phyloP scores from a whole-genome alignment of 257 asterid genomes.

The Echites panduratus region DNA sequence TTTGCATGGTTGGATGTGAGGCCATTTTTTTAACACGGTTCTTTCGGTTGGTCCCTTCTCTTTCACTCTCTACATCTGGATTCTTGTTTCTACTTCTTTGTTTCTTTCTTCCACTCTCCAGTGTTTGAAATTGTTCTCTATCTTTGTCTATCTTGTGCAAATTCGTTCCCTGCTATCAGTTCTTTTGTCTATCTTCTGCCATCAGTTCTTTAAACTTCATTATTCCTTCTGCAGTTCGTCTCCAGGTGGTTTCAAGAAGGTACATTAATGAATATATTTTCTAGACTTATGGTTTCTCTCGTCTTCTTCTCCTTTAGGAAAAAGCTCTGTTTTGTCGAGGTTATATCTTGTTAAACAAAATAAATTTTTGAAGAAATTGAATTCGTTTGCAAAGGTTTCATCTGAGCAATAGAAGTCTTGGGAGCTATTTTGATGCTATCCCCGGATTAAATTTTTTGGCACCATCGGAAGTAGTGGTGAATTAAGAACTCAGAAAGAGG shows the following conservation, averaged over 20 bases:
- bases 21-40: no score
- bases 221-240: not conserved
- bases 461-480: slow-evolving; percentile 10
- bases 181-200: not conserved
- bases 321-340: not conserved
- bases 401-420: slow-evolving; percentile 28
- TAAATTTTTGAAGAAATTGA: not conserved
- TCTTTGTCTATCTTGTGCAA: not conserved
- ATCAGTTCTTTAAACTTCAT: not conserved
- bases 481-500: slow-evolving; percentile 12
- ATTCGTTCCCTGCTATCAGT: not conserved
- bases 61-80: not conserved
- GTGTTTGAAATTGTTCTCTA: not conserved
- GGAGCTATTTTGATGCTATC: slow-evolving; percentile 25
- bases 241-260: not conserved
- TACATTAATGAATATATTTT: not conserved
- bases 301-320: not conserved
- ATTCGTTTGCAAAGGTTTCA: no score
- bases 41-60: no score
- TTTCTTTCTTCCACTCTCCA: not conserved
- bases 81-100: not conserved
- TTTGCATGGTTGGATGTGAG: no score
- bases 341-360: not conserved
- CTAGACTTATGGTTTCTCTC: not conserved
- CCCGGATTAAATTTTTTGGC: slow-evolving; percentile 2